These are phyloP conservation scores for Aureobasidium pullulans DNA, from an alignment of 2,329 filamentous ascomycete species.

Conservation along the genomic window DNA sequence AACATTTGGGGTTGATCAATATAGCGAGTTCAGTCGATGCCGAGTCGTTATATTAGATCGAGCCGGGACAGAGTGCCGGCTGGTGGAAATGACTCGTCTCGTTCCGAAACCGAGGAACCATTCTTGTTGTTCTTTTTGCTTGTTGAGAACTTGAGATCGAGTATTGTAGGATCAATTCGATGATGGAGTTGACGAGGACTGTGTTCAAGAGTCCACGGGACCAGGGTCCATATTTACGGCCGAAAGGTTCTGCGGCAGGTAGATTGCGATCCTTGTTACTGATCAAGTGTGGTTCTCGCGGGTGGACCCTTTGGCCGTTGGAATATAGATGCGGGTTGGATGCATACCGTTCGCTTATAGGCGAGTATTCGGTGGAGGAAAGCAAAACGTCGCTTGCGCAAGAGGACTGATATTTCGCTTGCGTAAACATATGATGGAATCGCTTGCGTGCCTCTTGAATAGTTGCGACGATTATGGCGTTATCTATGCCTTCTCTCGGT, in stretches of 20 bases:
- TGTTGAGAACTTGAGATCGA: not conserved
- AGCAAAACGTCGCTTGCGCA: not conserved
- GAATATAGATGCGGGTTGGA: not conserved
- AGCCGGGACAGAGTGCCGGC: not conserved
- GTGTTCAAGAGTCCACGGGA: too few species aligned
- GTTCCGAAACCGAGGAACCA: conserved; percentile 4
- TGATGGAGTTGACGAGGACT: too few species aligned
- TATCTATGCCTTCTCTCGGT: not conserved
- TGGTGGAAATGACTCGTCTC: not conserved
- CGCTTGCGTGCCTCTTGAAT: not conserved
- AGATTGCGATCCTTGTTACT: not conserved
- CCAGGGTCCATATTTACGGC: not conserved
- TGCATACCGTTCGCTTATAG: conserved; percentile 7
- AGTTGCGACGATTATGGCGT: not conserved
- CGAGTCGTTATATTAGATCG: not conserved
- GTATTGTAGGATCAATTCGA: not conserved
- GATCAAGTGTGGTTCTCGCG: not conserved
- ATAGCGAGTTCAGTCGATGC: not conserved
- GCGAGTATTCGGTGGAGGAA: not conserved
- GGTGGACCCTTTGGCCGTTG: not conserved
- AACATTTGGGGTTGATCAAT: not conserved
- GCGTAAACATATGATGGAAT: not conserved
- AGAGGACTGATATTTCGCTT: conserved; percentile 1
- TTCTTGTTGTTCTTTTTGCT: not conserved
- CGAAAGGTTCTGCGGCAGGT: not conserved